A percentile compares a stretch with the other conserved stretches of the same genome.
These are phyloP conservation scores for Coniochaeta ligniaria DNA, from an alignment of 2,329 filamentous ascomycete species.

Conservation along the genomic window DNA sequence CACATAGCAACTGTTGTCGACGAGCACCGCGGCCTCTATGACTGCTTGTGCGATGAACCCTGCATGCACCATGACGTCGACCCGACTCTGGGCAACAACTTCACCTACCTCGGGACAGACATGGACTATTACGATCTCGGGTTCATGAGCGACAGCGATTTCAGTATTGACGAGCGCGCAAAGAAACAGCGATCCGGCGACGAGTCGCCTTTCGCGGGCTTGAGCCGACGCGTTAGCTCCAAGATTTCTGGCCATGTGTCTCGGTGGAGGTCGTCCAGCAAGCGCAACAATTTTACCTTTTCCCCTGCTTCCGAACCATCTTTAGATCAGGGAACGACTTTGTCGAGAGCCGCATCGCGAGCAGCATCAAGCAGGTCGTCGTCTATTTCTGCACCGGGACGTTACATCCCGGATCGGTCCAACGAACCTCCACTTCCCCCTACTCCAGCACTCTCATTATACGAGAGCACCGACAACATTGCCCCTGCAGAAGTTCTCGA, in stretches of 20 bases:
- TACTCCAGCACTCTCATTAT: slow-evolving; percentile 57
- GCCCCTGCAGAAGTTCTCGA: slow-evolving; percentile 40
- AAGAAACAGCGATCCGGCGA: slow-evolving; percentile 48
- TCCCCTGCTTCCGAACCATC: slow-evolving; percentile 74
- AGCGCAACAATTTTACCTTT: slow-evolving; percentile 36
- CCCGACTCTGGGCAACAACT: slow-evolving; percentile 24
- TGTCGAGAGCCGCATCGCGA: slow-evolving; percentile 58
- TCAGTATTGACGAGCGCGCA: slow-evolving; percentile 33
- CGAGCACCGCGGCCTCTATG: slow-evolving; percentile 41
- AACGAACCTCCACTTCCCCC: slow-evolving; percentile 49
- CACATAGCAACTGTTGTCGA: slow-evolving; percentile 38
- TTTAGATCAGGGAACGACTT: slow-evolving; percentile 65
- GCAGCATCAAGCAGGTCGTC: slow-evolving; percentile 71
- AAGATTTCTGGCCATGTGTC: slow-evolving; percentile 44
- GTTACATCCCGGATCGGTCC: slow-evolving; percentile 33
- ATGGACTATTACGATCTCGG: slow-evolving; percentile 54
- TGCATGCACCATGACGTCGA: slow-evolving; percentile 19
- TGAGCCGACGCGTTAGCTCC: slow-evolving; percentile 59
- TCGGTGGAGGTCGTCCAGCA: slow-evolving; percentile 41
- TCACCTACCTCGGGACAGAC: slow-evolving; percentile 30
- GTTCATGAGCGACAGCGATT: slow-evolving; percentile 59
- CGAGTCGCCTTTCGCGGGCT: slow-evolving; percentile 53
- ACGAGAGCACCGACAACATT: slow-evolving; percentile 51
- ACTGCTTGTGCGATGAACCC: slow-evolving; percentile 59
- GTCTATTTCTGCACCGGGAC: slow-evolving; percentile 60